Percentiles rank a stretch among this genome's conserved stretches.
Evolutionary conservation across 306 rosid genomes (phyloP).

Genomic region (Betula pendula): DNA sequence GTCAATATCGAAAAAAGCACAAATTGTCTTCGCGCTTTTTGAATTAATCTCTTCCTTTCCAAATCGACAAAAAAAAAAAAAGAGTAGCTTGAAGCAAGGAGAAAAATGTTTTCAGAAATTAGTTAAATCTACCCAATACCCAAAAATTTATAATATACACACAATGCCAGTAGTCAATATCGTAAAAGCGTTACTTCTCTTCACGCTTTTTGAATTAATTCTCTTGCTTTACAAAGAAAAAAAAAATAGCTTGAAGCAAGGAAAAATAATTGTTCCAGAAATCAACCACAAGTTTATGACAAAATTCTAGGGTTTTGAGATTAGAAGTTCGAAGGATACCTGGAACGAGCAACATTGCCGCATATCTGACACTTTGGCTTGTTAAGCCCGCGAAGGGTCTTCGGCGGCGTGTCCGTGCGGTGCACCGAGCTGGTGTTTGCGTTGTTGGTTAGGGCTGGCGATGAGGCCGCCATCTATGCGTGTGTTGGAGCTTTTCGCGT

Average conservation of each 20-base stretch:
- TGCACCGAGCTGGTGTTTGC: slow-evolving; percentile 3
- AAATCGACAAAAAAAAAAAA: neutral
- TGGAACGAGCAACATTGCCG: slow-evolving; percentile 98
- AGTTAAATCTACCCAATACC: too few species aligned
- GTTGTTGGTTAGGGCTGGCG: slow-evolving; percentile 38
- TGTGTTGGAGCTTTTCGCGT: neutral
- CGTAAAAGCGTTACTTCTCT: neutral
- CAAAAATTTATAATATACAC: too few species aligned
- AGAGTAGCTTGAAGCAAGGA: neutral
- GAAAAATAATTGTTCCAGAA: neutral
- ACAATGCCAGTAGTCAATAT: neutral
- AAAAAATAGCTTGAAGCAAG: neutral
- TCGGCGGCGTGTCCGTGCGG: slow-evolving; percentile 55
- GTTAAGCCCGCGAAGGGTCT: slow-evolving; percentile 68
- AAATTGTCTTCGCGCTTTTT: neutral
- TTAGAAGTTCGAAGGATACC: slow-evolving; percentile 28
- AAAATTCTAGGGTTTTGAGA: neutral
- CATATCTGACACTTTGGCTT: slow-evolving; percentile 79
- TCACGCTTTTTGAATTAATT: neutral
- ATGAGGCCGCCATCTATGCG: slow-evolving; percentile 40
- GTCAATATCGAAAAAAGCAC: neutral
- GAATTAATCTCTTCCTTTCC: neutral
- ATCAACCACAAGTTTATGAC: neutral
- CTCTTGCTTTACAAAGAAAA: neutral
- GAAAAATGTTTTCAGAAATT: neutral